These are phyloP conservation scores for Pseudocercospora cruenta DNA, from an alignment of 2,329 filamentous ascomycete species.

Conservation along the genomic window DNA sequence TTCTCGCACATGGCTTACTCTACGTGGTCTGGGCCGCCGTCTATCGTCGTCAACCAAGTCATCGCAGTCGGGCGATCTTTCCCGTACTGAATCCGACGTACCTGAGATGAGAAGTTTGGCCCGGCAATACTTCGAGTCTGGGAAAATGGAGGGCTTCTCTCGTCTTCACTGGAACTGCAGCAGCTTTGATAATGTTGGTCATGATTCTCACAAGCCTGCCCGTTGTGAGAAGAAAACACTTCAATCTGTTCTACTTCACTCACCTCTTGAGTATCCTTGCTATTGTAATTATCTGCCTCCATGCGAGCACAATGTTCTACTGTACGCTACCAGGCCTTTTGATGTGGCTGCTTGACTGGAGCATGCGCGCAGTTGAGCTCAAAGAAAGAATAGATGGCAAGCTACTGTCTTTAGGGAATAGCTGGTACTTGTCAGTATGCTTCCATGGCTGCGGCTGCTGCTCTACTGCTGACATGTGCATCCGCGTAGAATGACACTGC, in stretches of 20 bases:
- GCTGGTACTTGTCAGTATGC: constrained; percentile 20
- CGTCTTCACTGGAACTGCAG: constrained; percentile 22
- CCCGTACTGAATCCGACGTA: constrained; percentile 26
- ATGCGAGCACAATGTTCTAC: constrained; percentile 27
- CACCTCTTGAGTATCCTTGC: constrained; percentile 22
- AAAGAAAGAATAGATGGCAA: constrained; percentile 13
- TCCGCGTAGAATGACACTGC: constrained; percentile 12
- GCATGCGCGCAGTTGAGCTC: constrained; percentile 18
- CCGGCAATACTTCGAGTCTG: constrained; percentile 17
- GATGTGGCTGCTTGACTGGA: constrained; percentile 25
- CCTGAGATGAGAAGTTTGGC: constrained; percentile 24
- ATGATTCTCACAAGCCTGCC: constrained; percentile 22
- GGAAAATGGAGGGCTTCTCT: constrained; percentile 23
- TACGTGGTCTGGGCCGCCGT: constrained; percentile 17
- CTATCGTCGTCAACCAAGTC: background rate
- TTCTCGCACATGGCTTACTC: constrained; percentile 12
- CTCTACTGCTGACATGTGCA: constrained; percentile 1
- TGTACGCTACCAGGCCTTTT: constrained; percentile 23
- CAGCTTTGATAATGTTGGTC: constrained; percentile 22
- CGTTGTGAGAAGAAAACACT: constrained; percentile 19
- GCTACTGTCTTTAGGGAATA: constrained; percentile 14
- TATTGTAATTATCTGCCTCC: constrained; percentile 23
- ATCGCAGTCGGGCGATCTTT: constrained; percentile 13
- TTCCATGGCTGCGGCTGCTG: too few relatives aligned
- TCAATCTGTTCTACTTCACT: constrained; percentile 28